Evolutionary conservation across 352 stramenopile species (phyloP), one percentile per base, ranked within the genome.

Genomic region (Thalassiosira pacifica): DNA sequence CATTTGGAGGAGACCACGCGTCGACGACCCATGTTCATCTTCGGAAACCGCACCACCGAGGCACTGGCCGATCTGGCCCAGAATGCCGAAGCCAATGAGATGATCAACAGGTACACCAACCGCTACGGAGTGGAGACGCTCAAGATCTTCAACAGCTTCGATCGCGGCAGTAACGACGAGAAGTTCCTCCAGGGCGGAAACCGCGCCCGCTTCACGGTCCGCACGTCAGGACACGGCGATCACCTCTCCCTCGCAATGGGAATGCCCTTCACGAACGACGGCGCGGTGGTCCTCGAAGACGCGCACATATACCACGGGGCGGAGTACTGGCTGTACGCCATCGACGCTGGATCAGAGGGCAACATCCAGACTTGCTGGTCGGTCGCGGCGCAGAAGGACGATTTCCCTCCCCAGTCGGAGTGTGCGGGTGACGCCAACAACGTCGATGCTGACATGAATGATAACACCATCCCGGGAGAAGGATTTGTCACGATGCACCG

Each of bases 311-410:
- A 76, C 27, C 66, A 85, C 52, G 69, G 70, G 8, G 78, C 78
- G 11, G 78, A 81, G 24, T 85, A 85, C 42, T 76, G 37, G n/a
- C 61, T 85, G 26, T 63, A 69, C 6, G 69, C 70, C 19, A 66
- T 85, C 45, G 78, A 85, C 67, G 34, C 55, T 32, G 78, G 78
- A 59, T 67, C 31, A 32, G 78, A 85, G 61, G 70, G 61, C 29
- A 85, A 85, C 53, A 72, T 85, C 16, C 78, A 85, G 59, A 85
- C 78, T 24, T 85, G 78, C 61, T 85, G 78, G 78, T 85, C 78
- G n/a, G 78, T 85, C 24, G 52, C 69, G n/a, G 78, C 78, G 8
- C 55, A 55, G 10, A 22, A 72, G 63, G 40, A 76, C 18, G 70
- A 85, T 45, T 85, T 85, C 32, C 68, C 69, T 18, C 2, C 27